Conservation (phyloP, 257 asterid species). For the Anisodus tanguticus region DNA sequence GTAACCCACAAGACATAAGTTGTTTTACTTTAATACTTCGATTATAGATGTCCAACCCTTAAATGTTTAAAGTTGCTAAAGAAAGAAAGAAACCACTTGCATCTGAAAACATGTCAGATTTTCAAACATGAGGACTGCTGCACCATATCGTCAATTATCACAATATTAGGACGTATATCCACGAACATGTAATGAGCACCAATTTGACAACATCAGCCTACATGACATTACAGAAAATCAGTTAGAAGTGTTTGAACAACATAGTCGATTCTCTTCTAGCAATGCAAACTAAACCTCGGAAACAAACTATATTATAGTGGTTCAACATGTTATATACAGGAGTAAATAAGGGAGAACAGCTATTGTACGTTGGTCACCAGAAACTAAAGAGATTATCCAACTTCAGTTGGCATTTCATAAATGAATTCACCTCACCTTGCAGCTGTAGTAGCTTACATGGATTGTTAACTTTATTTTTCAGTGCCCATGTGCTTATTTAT, state of each 20-base stretch:
- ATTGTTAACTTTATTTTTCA: neutral
- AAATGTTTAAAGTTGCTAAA: neutral
- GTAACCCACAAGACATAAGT: neutral
- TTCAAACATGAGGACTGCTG: constrained; percentile 6
- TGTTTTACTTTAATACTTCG: neutral
- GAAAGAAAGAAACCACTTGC: constrained; percentile 11
- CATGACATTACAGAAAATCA: constrained; percentile 4
- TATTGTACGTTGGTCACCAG: constrained; percentile 7
- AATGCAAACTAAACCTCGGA: constrained; percentile 5
- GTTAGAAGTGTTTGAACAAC: neutral
- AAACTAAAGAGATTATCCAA: constrained; percentile 10
- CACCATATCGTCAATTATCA: constrained; percentile 15
- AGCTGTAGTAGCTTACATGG: constrained; percentile 6
- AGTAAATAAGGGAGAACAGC: constrained; percentile 15
- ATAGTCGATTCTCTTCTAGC: neutral
- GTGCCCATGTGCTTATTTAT: neutral
- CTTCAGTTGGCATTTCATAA: neutral
- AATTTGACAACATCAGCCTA: neutral
- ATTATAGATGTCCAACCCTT: neutral
- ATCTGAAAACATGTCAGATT: constrained; percentile 13
- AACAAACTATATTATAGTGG: neutral
- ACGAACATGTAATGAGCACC: neutral
- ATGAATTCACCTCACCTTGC: neutral
- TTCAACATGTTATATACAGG: neutral
- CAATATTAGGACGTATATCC: neutral